Evolutionary conservation across 2,329 filamentous ascomycete genomes (phyloP), one percentile per base, ranked within the genome.

Genomic region (Teratosphaeria epicoccoides): DNA sequence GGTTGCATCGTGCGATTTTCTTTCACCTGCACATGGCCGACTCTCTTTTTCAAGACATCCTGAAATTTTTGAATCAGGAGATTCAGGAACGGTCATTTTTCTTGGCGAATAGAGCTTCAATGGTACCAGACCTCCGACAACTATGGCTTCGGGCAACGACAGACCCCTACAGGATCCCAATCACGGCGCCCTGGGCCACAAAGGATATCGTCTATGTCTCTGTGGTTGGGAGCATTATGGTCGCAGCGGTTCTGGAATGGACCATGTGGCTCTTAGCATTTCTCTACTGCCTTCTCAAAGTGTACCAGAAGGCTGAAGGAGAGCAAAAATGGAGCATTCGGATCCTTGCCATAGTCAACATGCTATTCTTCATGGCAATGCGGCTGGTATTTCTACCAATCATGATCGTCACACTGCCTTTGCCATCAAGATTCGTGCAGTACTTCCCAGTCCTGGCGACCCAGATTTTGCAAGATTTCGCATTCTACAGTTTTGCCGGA

Each of bases 201-300:
- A 48, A 58, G 43, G 62, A 97, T 88, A 89, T 95, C 61, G 75
- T 91, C 52, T 96, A 94, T 67, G 84, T 90, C 7, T 74, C 83
- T 51, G 84, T 96, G 59, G 79, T 96, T 29, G 87, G 87, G 17
- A 70, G 84, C 6, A 75, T 96, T 47, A 88, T 96, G 83, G 63
- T 93, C 23, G 87, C 86, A 53, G 91, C 91, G 2, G 76, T 89
- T 25, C 75, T 97, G 7, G 91, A 97, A 72, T 97, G 93, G 89
- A 83, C 95, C 55, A 79, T 97, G 12, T 96, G 90, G 88, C 77
- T 97, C 40, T 82, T 85, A n/a, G 89, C 91, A 3, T 97, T 97
- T 66, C 66, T 93, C 56, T 97, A 96, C 70, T 97, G 91, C 66
- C 74, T 96, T 1, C 73, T 82, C 64, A 95, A 96, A 68, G 89